These are phyloP conservation scores for Violaceomyces palustris DNA, from an alignment of 1,284 basidiomycete species.

Conservation along the genomic window DNA sequence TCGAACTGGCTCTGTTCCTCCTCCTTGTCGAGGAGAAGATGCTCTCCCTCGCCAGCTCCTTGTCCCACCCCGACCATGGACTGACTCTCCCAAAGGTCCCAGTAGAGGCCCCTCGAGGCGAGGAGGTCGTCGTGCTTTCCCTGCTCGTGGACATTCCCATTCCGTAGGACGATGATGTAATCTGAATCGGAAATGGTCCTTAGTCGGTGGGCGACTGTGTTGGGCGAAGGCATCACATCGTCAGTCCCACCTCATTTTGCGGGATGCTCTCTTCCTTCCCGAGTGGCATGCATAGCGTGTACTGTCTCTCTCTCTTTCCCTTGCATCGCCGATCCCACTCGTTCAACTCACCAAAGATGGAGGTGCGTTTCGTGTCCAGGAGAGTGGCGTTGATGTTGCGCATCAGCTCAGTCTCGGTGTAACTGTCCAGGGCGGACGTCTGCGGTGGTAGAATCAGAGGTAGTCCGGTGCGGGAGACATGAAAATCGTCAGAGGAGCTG, in stretches of 20 bases:
- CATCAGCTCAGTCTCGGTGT: slow-evolving; percentile 93
- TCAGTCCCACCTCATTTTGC: too few relatives aligned
- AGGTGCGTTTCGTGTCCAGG: slow-evolving; percentile 72
- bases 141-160: slow-evolving; percentile 36
- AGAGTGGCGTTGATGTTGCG: slow-evolving; percentile 80
- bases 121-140: slow-evolving; percentile 44
- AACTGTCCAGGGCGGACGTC: slow-evolving; percentile 90
- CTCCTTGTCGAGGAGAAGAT: too few relatives aligned
- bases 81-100: slow-evolving; percentile 43
- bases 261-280: too few relatives aligned
- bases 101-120: slow-evolving; percentile 34
- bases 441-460: too few relatives aligned
- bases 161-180: slow-evolving; percentile 44
- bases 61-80: slow-evolving; percentile 28
- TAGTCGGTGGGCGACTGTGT: slow-evolving; percentile 59
- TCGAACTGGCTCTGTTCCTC: too few relatives aligned
- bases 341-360: slow-evolving; percentile 68
- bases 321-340: too few relatives aligned
- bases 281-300: too few relatives aligned
- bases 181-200: slow-evolving; percentile 79
- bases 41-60: slow-evolving; percentile 26
- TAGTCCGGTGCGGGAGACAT: neutral
- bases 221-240: too few relatives aligned
- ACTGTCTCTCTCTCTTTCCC: too few relatives aligned
- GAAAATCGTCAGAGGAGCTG: too few relatives aligned